Percentiles rank a stretch among this genome's conserved stretches.
These are phyloP conservation scores for Salix koriyanagi DNA, from an alignment of 345 rosid species.

Conservation along the genomic window DNA sequence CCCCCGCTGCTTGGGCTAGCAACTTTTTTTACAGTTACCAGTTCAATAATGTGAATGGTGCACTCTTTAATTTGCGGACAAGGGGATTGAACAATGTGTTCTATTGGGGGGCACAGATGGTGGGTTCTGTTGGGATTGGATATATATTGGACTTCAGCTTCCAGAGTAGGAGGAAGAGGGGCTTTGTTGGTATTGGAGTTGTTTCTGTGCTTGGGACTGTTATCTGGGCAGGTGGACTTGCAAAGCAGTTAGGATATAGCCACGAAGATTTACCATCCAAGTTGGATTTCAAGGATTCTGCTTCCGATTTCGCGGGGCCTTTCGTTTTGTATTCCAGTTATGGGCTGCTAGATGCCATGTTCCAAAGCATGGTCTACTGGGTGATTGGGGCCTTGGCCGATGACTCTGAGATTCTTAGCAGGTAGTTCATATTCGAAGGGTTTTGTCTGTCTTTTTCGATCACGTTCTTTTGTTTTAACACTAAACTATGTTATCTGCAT, in stretches of 20 bases:
- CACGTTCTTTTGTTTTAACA: neutral
- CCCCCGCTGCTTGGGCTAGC: slow-evolving; percentile 87
- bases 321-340: slow-evolving; percentile 70
- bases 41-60: slow-evolving; percentile 70
- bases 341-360: slow-evolving; percentile 58
- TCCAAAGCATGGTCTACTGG: slow-evolving; percentile 63
- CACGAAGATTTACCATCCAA: slow-evolving; percentile 27
- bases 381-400: slow-evolving; percentile 85
- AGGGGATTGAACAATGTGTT: slow-evolving; percentile 86
- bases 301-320: slow-evolving; percentile 57
- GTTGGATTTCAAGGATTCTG: slow-evolving; percentile 73
- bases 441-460: neutral
- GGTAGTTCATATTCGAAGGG: slow-evolving; percentile 16
- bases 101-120: slow-evolving; percentile 95
- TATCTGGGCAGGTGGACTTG: slow-evolving; percentile 85
- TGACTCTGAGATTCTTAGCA: slow-evolving; percentile 83
- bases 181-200: slow-evolving; percentile 57
- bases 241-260: slow-evolving; percentile 55
- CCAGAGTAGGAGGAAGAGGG: slow-evolving; percentile 60
- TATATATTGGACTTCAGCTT: slow-evolving; percentile 76
- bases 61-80: slow-evolving; percentile 62
- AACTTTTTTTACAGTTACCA: slow-evolving; percentile 85
- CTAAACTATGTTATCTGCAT: no score
- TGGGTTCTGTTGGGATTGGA: slow-evolving; percentile 67
- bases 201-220: slow-evolving; percentile 58